Percentiles rank a stretch among this genome's conserved stretches.
phyloP scores from a whole-genome alignment of 176 grass and related monocot species.

The Ananas comosus region DNA sequence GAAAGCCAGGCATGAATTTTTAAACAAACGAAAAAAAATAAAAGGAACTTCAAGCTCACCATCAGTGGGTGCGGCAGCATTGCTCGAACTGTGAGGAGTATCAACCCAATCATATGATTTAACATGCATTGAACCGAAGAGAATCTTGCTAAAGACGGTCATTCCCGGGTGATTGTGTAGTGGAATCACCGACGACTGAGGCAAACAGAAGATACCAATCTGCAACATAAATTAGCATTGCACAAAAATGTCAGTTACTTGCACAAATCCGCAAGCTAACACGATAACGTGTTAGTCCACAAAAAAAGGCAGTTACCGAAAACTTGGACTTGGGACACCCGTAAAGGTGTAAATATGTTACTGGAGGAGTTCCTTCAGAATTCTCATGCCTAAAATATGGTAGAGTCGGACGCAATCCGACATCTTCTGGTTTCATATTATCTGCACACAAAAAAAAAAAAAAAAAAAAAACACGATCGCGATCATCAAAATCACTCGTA shows the following conservation, averaged over 20 bases:
- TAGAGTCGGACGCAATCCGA: slow-evolving; percentile 36
- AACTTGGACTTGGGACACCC: slow-evolving; percentile 59
- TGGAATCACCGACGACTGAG: slow-evolving; percentile 56
- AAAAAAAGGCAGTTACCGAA: slow-evolving; percentile 33
- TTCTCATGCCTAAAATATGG: slow-evolving; percentile 29
- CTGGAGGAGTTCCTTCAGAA: slow-evolving; percentile 21
- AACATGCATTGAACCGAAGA: slow-evolving; percentile 86
- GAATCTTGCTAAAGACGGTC: slow-evolving; percentile 93
- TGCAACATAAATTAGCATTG: slow-evolving; percentile 27
- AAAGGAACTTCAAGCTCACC: neutral
- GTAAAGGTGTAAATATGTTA: slow-evolving; percentile 72
- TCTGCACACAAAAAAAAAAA: slow-evolving; percentile 28
- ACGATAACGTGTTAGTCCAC: too few species aligned
- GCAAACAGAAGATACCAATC: slow-evolving; percentile 89
- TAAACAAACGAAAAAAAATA: neutral
- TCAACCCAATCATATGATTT: slow-evolving; percentile 80
- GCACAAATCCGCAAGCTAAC: neutral
- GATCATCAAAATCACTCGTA: neutral
- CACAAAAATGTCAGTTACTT: neutral
- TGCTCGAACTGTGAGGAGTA: neutral
- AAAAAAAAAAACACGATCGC: neutral
- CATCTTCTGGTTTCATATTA: slow-evolving; percentile 38
- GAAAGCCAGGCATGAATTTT: neutral
- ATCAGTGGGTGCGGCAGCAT: neutral
- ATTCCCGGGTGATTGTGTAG: slow-evolving; percentile 92